Percentiles rank a stretch among this genome's conserved stretches.
Conservation (phyloP, 2,329 filamentous ascomycete species). For the Zarea fungicola region DNA sequence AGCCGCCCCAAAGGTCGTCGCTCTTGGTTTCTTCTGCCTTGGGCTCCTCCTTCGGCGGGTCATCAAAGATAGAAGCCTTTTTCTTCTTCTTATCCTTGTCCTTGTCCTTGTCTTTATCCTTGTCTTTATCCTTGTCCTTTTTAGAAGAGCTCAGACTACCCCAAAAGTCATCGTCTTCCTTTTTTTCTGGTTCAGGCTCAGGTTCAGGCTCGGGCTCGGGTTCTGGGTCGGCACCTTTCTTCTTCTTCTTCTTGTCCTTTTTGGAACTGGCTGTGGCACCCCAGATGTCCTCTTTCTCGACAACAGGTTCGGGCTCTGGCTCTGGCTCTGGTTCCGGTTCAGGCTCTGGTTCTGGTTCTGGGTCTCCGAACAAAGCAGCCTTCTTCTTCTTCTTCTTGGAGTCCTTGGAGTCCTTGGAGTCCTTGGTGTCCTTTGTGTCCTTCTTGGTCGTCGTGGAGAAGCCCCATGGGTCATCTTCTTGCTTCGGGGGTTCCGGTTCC, state of each 20-base stretch:
- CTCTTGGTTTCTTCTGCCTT: constrained; percentile 18
- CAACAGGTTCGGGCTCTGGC: constrained; percentile 11
- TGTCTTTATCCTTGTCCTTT: constrained; percentile 16
- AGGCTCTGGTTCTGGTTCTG: constrained; percentile 17
- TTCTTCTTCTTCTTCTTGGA: constrained; percentile 31
- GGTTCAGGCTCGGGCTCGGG: constrained; percentile 16
- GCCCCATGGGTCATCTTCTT: constrained; percentile 27
- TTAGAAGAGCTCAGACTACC: constrained; percentile 16
- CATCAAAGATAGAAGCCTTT: constrained; percentile 18
- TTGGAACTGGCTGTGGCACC: constrained; percentile 13
- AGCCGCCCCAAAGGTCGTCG: constrained; percentile 22
- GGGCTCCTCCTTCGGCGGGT: constrained; percentile 18
- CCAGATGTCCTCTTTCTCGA: constrained; percentile 19
- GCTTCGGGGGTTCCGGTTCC: constrained; percentile 22
- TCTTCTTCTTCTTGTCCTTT: constrained; percentile 32
- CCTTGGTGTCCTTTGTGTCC: constrained; percentile 19
- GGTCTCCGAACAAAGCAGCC: no score
- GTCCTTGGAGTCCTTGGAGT: constrained; percentile 18
- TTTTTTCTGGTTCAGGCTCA: constrained; percentile 18
- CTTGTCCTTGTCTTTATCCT: constrained; percentile 39
- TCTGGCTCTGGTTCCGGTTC: constrained; percentile 5
- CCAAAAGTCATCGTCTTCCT: constrained; percentile 20
- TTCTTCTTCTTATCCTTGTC: constrained; percentile 24
- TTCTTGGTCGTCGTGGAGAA: constrained; percentile 16
- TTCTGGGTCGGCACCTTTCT: constrained; percentile 21